Conservation (phyloP, 768 basidiomycete genomes). For the Lyophyllum shimeji region DNA sequence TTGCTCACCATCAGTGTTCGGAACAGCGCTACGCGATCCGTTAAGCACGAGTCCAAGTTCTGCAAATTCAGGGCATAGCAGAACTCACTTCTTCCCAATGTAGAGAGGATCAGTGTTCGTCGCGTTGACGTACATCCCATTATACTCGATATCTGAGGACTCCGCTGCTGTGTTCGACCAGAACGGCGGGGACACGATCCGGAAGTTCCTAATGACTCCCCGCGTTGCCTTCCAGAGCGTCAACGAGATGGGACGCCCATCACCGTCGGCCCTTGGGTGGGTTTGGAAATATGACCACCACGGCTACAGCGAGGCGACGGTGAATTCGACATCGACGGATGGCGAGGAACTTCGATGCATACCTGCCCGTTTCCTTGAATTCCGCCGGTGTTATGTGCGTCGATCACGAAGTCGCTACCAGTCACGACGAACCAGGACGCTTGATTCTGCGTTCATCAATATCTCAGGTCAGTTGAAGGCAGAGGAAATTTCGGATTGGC, state of each 20-base stretch:
- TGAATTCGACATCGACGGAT: not conserved
- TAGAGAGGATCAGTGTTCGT: constrained; percentile 53
- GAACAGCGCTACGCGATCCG: constrained; percentile 40
- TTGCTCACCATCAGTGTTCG: constrained; percentile 55
- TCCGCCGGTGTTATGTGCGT: constrained; percentile 55
- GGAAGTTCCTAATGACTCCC: constrained; percentile 46
- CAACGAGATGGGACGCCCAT: constrained; percentile 57
- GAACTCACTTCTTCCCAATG: constrained; percentile 46
- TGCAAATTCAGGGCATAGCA: not conserved
- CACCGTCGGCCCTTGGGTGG: constrained; percentile 47
- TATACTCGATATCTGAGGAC: constrained; percentile 47
- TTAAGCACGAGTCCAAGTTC: not conserved
- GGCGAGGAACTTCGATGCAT: not conserved
- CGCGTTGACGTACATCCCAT: constrained; percentile 59
- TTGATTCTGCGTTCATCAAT: constrained; percentile 39
- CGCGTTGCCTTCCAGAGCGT: constrained; percentile 46
- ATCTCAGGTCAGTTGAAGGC: not conserved
- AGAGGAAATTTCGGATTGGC: not conserved
- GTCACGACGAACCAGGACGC: constrained; percentile 66
- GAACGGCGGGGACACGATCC: constrained; percentile 55
- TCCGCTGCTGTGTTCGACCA: constrained; percentile 60
- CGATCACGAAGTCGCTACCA: constrained; percentile 52
- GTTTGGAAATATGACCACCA: constrained; percentile 60
- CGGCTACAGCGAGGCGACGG: constrained; percentile 25
- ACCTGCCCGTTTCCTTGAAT: constrained; percentile 62